These are phyloP conservation scores for Laburnicola sp. DNA, from an alignment of 2,329 filamentous ascomycete species.

Conservation along the genomic window DNA sequence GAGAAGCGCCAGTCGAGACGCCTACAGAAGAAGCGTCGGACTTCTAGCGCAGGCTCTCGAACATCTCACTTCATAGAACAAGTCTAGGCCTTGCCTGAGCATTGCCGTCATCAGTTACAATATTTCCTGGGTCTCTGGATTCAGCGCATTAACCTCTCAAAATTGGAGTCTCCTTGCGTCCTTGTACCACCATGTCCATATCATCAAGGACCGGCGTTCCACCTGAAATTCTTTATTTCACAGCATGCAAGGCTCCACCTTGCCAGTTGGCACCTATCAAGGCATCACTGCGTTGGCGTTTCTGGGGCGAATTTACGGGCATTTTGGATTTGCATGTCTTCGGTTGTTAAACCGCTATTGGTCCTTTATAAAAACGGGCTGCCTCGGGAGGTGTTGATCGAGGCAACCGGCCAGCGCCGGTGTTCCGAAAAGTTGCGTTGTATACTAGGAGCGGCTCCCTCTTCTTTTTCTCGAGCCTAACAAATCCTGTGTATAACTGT, in stretches of 20 bases:
- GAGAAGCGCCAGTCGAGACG: slow-evolving; percentile 45
- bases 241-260: slow-evolving; percentile 11
- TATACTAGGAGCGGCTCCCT: not conserved
- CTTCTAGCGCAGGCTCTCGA: slow-evolving; percentile 32
- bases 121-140: slow-evolving; percentile 19
- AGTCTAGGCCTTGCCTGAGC: slow-evolving; percentile 33
- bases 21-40: slow-evolving; percentile 49
- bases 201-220: slow-evolving; percentile 22
- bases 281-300: slow-evolving; percentile 24
- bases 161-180: slow-evolving; percentile 21
- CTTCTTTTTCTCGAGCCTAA: not conserved
- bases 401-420: no score
- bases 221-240: not conserved
- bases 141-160: slow-evolving; percentile 20
- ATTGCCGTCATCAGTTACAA: slow-evolving; percentile 14
- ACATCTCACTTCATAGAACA: slow-evolving; percentile 44
- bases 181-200: slow-evolving; percentile 26
- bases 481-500: slow-evolving; percentile 1
- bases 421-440: slow-evolving; percentile 8
- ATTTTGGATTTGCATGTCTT: slow-evolving; percentile 18
- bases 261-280: slow-evolving; percentile 19
- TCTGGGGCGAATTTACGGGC: slow-evolving; percentile 27
- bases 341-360: no score
- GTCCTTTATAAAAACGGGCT: no score
- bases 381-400: no score